Conservation (phyloP, 2,329 filamentous ascomycete species). For the Botrytis sinoallii region DNA sequence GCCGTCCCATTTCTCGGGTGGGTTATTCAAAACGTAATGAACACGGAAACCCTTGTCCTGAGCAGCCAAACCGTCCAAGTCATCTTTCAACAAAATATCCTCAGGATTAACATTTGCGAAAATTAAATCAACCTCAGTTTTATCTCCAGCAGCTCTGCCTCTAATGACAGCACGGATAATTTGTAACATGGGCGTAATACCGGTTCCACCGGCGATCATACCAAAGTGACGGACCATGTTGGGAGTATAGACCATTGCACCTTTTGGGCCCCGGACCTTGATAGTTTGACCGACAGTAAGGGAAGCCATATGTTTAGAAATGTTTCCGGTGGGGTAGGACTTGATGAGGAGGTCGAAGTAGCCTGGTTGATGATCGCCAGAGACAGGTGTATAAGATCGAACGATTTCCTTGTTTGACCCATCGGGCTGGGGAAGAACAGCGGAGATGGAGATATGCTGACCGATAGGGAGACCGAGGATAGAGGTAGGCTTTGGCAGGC, state of each 20-base stretch:
- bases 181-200: slow-evolving; percentile 98
- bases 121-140: slow-evolving; percentile 87
- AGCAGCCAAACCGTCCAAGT: slow-evolving; percentile 74
- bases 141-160: slow-evolving; percentile 74
- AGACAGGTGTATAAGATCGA: slow-evolving; percentile 89
- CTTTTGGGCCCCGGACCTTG: slow-evolving; percentile 91
- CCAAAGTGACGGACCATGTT: slow-evolving; percentile 96
- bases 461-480: slow-evolving; percentile 96
- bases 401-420: slow-evolving; percentile 79
- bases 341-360: slow-evolving; percentile 98
- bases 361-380: slow-evolving; percentile 82
- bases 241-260: slow-evolving; percentile 93
- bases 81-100: slow-evolving; percentile 91
- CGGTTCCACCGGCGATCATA: slow-evolving; percentile 97
- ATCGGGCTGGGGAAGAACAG: slow-evolving; percentile 61
- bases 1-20: slow-evolving; percentile 85
- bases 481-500: slow-evolving; percentile 70
- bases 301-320: slow-evolving; percentile 85
- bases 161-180: slow-evolving; percentile 87
- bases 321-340: slow-evolving; percentile 95
- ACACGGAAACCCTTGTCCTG: slow-evolving; percentile 81
- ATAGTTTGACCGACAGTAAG: slow-evolving; percentile 82
- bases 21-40: slow-evolving; percentile 96
- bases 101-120: slow-evolving; percentile 94
- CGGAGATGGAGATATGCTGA: slow-evolving; percentile 96